phyloP scores from a whole-genome alignment of 495 filamentous ascomycete genomes.

The Aspergillus egyptiacus region DNA sequence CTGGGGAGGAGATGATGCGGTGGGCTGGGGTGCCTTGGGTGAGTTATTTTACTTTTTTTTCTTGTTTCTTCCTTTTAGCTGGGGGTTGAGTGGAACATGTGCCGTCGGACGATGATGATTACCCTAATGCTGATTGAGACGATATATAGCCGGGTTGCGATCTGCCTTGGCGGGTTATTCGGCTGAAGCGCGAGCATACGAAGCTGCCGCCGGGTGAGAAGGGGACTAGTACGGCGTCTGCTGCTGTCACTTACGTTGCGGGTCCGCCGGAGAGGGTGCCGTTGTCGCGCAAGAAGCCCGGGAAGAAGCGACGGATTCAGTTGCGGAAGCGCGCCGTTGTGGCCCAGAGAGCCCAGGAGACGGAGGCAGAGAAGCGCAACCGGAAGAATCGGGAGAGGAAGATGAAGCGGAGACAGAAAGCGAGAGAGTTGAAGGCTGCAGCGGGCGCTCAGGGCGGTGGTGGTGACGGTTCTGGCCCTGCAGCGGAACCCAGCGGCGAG shows the following conservation, averaged over 20 bases:
- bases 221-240: constrained; percentile 6
- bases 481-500: constrained; percentile 12
- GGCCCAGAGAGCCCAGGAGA: constrained; percentile 29
- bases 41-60: constrained; percentile 12
- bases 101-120: not conserved
- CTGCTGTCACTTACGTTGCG: constrained; percentile 24
- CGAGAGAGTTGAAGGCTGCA: constrained; percentile 39
- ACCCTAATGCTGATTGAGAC: not conserved
- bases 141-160: constrained; percentile 39
- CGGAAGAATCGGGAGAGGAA: constrained; percentile 43
- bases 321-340: constrained; percentile 32
- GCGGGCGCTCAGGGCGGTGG: constrained; percentile 21
- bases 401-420: constrained; percentile 42
- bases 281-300: constrained; percentile 39
- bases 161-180: constrained; percentile 41
- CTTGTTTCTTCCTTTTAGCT: not conserved
- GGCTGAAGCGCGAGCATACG: constrained; percentile 34
- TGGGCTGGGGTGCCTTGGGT: constrained; percentile 40
- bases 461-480: not conserved
- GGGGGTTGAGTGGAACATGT: not conserved
- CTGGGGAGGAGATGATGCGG: constrained; percentile 28
- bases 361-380: constrained; percentile 42
- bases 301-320: constrained; percentile 42
- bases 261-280: constrained; percentile 26
- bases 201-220: constrained; percentile 28